These are phyloP conservation scores for Taxillus chinensis DNA, from an alignment of 164 flowering plant species.

Conservation along the genomic window DNA sequence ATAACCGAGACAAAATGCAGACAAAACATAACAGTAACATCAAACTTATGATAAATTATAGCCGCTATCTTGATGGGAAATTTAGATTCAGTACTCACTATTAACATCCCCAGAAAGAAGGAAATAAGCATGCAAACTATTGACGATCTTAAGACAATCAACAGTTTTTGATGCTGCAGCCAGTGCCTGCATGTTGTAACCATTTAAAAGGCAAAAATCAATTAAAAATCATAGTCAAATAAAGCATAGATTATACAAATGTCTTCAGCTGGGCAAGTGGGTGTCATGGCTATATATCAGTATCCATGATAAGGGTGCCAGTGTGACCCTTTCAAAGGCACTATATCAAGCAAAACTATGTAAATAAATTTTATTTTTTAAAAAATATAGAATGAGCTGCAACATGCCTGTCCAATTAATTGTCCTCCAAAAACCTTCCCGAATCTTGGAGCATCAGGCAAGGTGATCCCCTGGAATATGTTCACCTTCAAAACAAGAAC, in stretches of 20 bases:
- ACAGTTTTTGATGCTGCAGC: slow-evolving; percentile 98
- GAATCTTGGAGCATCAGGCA: slow-evolving; percentile 79
- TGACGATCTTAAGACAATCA: slow-evolving; percentile 73
- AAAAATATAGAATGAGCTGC: slow-evolving; percentile 1
- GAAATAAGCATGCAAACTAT: slow-evolving; percentile 82
- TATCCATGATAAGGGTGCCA: no score
- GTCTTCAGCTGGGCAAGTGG: neutral
- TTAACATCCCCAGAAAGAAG: slow-evolving; percentile 72
- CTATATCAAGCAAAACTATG: neutral
- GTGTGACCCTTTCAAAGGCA: neutral
- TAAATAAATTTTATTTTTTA: neutral
- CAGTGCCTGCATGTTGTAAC: slow-evolving; percentile 52
- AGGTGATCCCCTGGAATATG: slow-evolving; percentile 71
- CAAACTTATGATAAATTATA: neutral
- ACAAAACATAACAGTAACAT: neutral
- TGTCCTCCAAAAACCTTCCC: slow-evolving; percentile 95
- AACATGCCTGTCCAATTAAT: slow-evolving; percentile 77
- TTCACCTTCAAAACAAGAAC: slow-evolving; percentile 46
- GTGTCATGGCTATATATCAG: no score
- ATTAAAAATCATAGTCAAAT: no score
- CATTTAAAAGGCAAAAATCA: neutral
- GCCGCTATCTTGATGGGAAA: neutral
- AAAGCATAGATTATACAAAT: neutral
- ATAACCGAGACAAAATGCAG: no score
- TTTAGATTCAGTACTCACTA: slow-evolving; percentile 36